Percentiles rank a stretch among this genome's conserved stretches.
Evolutionary conservation across 2,329 filamentous ascomycete species (phyloP).

Genomic region (Domatiomyces globalis): DNA sequence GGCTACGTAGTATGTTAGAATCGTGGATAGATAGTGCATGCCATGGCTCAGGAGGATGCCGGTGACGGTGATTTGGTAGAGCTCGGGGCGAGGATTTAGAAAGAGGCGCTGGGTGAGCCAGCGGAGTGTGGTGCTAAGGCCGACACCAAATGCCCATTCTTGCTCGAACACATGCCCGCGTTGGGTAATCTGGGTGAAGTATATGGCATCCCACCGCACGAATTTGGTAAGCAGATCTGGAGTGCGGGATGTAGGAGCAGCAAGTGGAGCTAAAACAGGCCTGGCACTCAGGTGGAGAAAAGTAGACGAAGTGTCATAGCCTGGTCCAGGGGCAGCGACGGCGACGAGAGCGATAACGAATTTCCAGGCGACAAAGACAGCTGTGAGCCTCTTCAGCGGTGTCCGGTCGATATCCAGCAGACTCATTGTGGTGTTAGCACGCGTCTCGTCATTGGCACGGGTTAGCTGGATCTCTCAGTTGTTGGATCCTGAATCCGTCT

Average conservation of each 20-base stretch:
- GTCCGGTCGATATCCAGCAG: background rate
- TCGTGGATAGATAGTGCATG: constrained; percentile 62
- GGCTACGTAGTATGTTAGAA: constrained; percentile 42
- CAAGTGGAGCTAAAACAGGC: no score
- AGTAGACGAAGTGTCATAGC: constrained; percentile 49
- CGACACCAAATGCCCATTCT: constrained; percentile 52
- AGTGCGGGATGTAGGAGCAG: background rate
- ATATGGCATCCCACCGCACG: constrained; percentile 49
- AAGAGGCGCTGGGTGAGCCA: constrained; percentile 17
- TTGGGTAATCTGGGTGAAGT: constrained; percentile 41
- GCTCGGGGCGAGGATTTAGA: constrained; percentile 7
- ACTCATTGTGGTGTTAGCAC: background rate
- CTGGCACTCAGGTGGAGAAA: constrained; percentile 27
- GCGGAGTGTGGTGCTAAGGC: constrained; percentile 23
- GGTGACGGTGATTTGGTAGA: constrained; percentile 26
- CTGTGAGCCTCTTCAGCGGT: constrained; percentile 4
- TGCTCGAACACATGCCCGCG: constrained; percentile 47
- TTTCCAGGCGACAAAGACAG: constrained; percentile 43
- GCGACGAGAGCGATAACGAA: constrained; percentile 36
- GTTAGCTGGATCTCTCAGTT: no score
- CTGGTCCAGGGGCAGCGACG: constrained; percentile 39
- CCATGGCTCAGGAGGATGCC: constrained; percentile 55
- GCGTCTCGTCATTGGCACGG: background rate
- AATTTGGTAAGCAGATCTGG: constrained; percentile 26
- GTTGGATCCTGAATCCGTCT: no score